Evolutionary conservation across 2,329 filamentous ascomycete species (phyloP).

Genomic region (Colletotrichum abscissum): DNA sequence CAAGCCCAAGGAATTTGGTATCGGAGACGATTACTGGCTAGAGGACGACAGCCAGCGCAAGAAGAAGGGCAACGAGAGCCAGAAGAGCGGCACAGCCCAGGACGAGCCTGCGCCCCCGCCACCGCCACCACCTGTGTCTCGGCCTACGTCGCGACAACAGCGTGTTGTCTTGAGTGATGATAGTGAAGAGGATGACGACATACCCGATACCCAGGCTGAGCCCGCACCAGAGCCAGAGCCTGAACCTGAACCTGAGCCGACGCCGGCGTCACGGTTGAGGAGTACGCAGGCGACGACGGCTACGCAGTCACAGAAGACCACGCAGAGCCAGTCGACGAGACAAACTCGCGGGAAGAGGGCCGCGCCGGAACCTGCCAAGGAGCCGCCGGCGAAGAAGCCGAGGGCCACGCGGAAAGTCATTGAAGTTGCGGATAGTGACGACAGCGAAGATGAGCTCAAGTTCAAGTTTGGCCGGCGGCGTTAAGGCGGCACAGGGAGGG

Average conservation of each 20-base stretch:
- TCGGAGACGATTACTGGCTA: slow-evolving; percentile 83
- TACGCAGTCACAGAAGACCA: slow-evolving; percentile 44
- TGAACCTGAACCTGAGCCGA: slow-evolving; percentile 9
- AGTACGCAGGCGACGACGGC: slow-evolving; percentile 28
- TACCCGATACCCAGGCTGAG: slow-evolving; percentile 14
- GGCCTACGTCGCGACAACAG: slow-evolving; percentile 26
- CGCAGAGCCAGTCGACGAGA: slow-evolving; percentile 43
- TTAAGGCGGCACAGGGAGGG: slow-evolving; percentile 37
- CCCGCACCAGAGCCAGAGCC: slow-evolving; percentile 11
- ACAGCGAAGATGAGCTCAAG: slow-evolving; percentile 67
- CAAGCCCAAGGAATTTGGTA: slow-evolving; percentile 76
- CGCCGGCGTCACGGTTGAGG: slow-evolving; percentile 7
- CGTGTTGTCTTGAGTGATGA: slow-evolving; percentile 49
- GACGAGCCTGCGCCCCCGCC: slow-evolving; percentile 4
- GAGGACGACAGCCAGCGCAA: slow-evolving; percentile 58
- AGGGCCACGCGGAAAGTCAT: slow-evolving; percentile 48
- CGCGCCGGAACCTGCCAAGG: slow-evolving; percentile 43
- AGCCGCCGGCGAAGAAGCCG: slow-evolving; percentile 46
- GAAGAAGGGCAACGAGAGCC: slow-evolving; percentile 42
- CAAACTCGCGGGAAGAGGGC: slow-evolving; percentile 47
- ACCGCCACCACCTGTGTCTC: background rate
- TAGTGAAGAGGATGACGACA: slow-evolving; percentile 43
- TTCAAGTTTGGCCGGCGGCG: slow-evolving; percentile 66
- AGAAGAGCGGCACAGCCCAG: slow-evolving; percentile 37
- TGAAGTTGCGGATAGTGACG: slow-evolving; percentile 52